Base-by-base conservation (phyloP, 129 eudicot species). In the Sambucus nigra region DNA sequence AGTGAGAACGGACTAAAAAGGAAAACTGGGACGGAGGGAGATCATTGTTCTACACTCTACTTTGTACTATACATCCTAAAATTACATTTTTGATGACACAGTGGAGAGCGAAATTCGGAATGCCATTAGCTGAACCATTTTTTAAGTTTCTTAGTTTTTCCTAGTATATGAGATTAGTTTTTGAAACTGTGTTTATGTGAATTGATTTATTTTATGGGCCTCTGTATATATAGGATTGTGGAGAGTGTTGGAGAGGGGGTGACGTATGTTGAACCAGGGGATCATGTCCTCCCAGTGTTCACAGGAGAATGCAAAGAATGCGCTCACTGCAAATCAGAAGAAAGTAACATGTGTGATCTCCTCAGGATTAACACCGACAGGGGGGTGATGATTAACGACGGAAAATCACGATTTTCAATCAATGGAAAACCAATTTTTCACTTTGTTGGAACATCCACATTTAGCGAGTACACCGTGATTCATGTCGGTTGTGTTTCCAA, bases 231-330 rank as follows among this genome's bases (percentile, higher is more conserved):
- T 7, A 47, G 52, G 20, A 55, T 59, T 42, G 52, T 59, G 33
- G 64, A 59, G 64, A 59, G 64, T 42, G 64, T 59, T 42, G 64
- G 64, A 7, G 64, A 59, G 22, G 64, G 64, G 25, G 64, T 59
- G 52, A 59, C 53, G 15, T 51, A 59, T 41, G 35, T 59, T 16
- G 7, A 18, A 45, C 64, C 64, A 15, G 64, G 64, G 25, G 64
- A 59, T 16, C 52, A 59, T 42, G 64, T 59, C 6, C 64, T 59
- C 28, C 64, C 64, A 35, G 64, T 59, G 11, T 59, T 59, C 25
- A 59, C 52, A 14, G 64, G 64, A 7, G 63, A 58, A 14, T 58
- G 63, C 35, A 58, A 25, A 16, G 63, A 58, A 16, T 58, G 63
- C 42, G 15, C 23, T 0, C 63, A 40, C 24, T 58, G 63, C 52